Evolutionary conservation across 306 rosid genomes (phyloP), one percentile per base, ranked within the genome.

Genomic region (Cucurbita maxima): DNA sequence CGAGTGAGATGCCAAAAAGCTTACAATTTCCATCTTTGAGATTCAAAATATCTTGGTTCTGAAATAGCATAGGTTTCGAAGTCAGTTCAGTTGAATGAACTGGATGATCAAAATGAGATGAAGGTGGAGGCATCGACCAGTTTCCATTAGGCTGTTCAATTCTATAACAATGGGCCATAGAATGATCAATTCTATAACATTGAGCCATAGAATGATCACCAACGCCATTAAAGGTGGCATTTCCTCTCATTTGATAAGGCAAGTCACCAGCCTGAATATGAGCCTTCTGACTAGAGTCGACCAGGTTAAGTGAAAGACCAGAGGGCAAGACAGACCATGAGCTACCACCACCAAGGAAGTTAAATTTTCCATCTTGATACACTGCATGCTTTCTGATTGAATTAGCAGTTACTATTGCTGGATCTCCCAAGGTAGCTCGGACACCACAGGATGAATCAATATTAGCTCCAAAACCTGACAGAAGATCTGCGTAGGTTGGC

Each of bases 1-100:
- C 60, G 64, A 94, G 98, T 56, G 97, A 87, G 76, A 87, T 76
- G 52, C 99, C 99, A 50, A 94, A 94, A 66, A 94, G 87, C 86
- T 91, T 94, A 84, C 78, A 89, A 72, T 88, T 85, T 41, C 88
- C 83, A 68, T 89, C 97, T 76, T 85, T 89, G 8, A 86, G 82
- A 74, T 85, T 87, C 12, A 77, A 68, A 63, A 78, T 61, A 56
- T 85, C 95, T 5, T 37, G 64, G 45, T 86, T 82, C 43, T 73
- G 88, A 18, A 54, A 75, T 12, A 69, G 16, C 10, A 72, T 30
- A 51, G 85, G 76, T 57, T 81, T 85, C n/a, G 78, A 71, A 75
- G 81, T 60, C 71, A 56, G 52, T 55, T 87, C 96, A 58, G 84
- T 81, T 63, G 85, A 79, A 75, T 68, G 84, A 45, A 43, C 56